Base-by-base conservation (phyloP, 2,329 filamentous ascomycete species). In the Trichoderma pleuroti region DNA sequence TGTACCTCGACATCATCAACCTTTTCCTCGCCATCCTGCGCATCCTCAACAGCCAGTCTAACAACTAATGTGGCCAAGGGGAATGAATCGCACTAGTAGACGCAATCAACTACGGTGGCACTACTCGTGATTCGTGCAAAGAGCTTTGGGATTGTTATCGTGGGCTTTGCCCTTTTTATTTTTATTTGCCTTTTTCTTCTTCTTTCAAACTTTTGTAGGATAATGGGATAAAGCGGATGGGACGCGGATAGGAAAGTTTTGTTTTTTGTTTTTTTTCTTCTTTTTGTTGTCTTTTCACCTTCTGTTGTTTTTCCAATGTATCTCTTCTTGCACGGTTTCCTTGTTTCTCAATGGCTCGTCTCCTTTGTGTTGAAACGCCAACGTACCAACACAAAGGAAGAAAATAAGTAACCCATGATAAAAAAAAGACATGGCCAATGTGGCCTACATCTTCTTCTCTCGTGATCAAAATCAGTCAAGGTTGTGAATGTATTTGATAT, bases 1-100 rank as follows among this genome's bases (percentile, higher is more conserved):
- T 99, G 62, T 99, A 99, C 81, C 87, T 99, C 63, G 95, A 98
- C 81, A 90, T 98, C 74, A 93, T 98, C 85, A 99, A 99, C 87
- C 82, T 99, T 75, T 99, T 99, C 89, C 86, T 99, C 75, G 92
- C 93, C 67, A 99, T 99, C 78, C 86, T 99, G 78, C 88, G 96
- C 78, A 98, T 99, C 76, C 86, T 99, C 78, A 99, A 99, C 86
- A 97, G 92, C 84, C 93, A 97, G 86, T 91, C 90, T 79, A 95
- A 97, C 83, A 97, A 98, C 87, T 98, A 90, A 78, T 24, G 1
- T 18, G 28, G 14, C 21, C 12, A n/a, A 18, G 6, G 2, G 14
- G 21, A 26, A 11, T 26, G 16, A 59, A 10, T 24, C 16, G 21
- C 2, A 14, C 2, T 8, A 8, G 5, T 26, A 11, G 66, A 5